These are phyloP conservation scores for Euphorbia lathyris DNA, from an alignment of 345 rosid species.

Conservation along the genomic window DNA sequence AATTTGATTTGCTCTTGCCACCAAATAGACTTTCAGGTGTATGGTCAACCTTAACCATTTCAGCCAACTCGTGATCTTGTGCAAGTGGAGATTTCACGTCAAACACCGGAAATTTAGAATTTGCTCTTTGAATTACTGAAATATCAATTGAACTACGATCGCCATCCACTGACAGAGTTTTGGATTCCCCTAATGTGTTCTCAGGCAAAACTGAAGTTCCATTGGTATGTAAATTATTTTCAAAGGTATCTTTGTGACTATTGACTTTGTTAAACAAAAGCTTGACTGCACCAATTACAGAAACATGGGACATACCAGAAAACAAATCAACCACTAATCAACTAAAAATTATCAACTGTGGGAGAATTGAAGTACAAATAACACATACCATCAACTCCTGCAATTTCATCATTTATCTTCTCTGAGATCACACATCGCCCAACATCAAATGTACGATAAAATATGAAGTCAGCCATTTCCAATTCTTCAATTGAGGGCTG, in stretches of 20 bases:
- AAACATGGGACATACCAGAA: slow-evolving; percentile 18
- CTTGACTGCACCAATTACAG: slow-evolving; percentile 57
- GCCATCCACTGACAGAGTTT: slow-evolving; percentile 24
- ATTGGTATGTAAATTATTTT: slow-evolving; percentile 17
- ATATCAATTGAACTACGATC: slow-evolving; percentile 23
- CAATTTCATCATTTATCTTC: slow-evolving; percentile 58
- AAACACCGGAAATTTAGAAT: slow-evolving; percentile 16
- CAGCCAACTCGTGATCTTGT: slow-evolving; percentile 17
- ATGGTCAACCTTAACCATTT: not conserved
- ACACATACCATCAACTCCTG: slow-evolving; percentile 61
- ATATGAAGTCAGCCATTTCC: slow-evolving; percentile 57
- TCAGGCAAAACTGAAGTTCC: slow-evolving; percentile 10
- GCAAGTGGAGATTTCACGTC: slow-evolving; percentile 15
- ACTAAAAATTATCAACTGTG: not conserved
- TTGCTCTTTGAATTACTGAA: slow-evolving; percentile 21
- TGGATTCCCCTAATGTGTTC: slow-evolving; percentile 12
- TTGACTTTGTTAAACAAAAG: slow-evolving; percentile 49
- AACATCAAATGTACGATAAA: slow-evolving; percentile 78
- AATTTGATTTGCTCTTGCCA: not conserved
- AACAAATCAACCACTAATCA: not conserved
- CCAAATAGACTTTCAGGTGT: not conserved
- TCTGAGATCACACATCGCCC: slow-evolving; percentile 33
- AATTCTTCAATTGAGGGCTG: slow-evolving; percentile 56
- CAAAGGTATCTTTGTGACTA: slow-evolving; percentile 25
- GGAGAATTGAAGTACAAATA: slow-evolving; percentile 12